These are phyloP conservation scores for Mycena latifolia DNA, from an alignment of 768 basidiomycete species.

Conservation along the genomic window DNA sequence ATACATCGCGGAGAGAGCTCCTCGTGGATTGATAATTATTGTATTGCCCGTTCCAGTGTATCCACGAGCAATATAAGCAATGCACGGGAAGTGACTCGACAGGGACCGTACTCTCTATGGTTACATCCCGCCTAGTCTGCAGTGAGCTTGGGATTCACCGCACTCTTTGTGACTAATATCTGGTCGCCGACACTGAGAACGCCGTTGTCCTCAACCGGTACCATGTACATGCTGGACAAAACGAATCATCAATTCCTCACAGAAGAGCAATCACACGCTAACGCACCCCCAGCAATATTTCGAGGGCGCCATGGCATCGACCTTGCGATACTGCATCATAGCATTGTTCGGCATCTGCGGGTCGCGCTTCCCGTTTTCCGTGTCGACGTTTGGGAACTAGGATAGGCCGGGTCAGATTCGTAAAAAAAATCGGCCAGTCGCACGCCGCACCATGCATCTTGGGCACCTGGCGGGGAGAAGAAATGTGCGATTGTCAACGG, in stretches of 20 bases:
- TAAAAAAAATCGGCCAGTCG: no score
- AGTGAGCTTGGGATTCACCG: conserved; percentile 25
- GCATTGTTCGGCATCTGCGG: conserved; percentile 35
- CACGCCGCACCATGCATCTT: conserved; percentile 28
- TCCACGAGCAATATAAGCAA: no score
- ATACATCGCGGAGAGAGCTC: no score
- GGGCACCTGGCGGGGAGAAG: conserved; percentile 31
- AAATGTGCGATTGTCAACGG: conserved; percentile 17
- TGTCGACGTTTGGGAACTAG: conserved; percentile 37
- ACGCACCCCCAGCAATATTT: conserved; percentile 36
- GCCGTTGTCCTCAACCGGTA: conserved; percentile 27
- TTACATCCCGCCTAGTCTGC: conserved; percentile 2
- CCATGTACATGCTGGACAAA: conserved; percentile 33
- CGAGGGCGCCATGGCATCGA: conserved; percentile 17
- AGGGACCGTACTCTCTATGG: no score
- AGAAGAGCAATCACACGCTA: not conserved
- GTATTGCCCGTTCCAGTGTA: no score
- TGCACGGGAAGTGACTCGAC: no score
- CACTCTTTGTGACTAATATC: conserved; percentile 29
- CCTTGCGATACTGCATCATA: conserved; percentile 38
- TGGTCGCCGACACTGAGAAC: conserved; percentile 30
- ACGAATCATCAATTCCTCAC: not conserved
- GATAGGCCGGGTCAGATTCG: not conserved
- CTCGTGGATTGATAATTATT: no score
- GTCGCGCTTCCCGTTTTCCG: conserved; percentile 30